Base-by-base conservation (phyloP, 75 land plant genomes). In the Selaginella tamariscina region DNA sequence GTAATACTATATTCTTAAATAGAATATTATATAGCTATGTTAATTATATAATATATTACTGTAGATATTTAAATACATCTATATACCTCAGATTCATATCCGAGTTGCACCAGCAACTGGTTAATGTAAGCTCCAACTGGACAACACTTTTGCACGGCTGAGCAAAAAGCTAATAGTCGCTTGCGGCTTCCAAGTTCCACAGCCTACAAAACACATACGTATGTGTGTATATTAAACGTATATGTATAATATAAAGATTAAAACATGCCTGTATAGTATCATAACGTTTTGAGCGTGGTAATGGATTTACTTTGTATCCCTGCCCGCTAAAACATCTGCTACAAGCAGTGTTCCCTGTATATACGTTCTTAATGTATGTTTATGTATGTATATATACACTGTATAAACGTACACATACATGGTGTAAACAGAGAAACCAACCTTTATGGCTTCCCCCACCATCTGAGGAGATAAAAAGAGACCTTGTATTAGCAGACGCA, bases 401-500 rank as follows among this genome's bases (percentile, higher is more conserved):
- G 15, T 5, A 39, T 5, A 15, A 39, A 39, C 49, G 56, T 18
- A 30, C 55, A 26, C 30, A 68, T 57, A 32, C 20, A 24, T 55
- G 13, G 54, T 21, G 28, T 32, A 24, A 24, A 24, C 23, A 11
- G 2, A 66, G 20, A 1, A 28, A 20, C 44, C 29, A 49, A 91
- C 96, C 86, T 92, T 92, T 24, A 92, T 78, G 33, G 97, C 89
- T 71, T 92, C 97, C 29, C 94, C 97, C 62, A 88, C 94, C 94
- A 88, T 88, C 72, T 92, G 97, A 28, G 94, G 97, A 32, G 89
- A 73, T 70, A 92, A 83, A 70, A 84, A 92, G 56, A 92, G 76
- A 8, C 97, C 97, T 68, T 92, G 97, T 54, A 88, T 86, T 27
- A 92, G 77, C 49, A 84, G 32, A 24, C 94, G 82, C 89, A 88